Base-by-base conservation (phyloP, 2,329 filamentous ascomycete species). In the Ascochyta fabae region DNA sequence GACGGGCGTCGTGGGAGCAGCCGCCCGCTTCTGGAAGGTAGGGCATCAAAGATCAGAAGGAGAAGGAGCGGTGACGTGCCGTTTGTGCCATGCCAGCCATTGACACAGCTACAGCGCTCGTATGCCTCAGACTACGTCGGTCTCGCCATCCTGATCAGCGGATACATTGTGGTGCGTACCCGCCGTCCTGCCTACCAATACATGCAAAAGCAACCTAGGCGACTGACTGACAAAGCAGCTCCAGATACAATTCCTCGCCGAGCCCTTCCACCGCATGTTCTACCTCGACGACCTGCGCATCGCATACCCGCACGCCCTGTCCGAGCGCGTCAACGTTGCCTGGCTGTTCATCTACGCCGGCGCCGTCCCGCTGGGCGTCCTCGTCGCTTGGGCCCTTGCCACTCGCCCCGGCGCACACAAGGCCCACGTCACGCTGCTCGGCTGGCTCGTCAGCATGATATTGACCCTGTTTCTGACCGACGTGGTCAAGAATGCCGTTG, bases 201-300 rank as follows among this genome's bases (percentile, higher is more conserved):
- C 0, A 8, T 15, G 26, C 16, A 16, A 16, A 16, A 16, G 16
- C 22, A 3, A 8, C 16, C 3, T 34, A 9, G 9, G 3, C 13
- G 22, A 36, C 57, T 64, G 24, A 68, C 56, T 64, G 24, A 68
- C 56, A 38, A 45, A 52, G 40, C 43, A 59, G 43, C 36, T 38
- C 38, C 70, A 91, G 84, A 81, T 91, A 39, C 82, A 86, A 75
- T 79, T 90, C 66, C 81, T 89, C 62, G 83, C 91, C 66, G 87
- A 88, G 58, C 95, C 95, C 0, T 98, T 98, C 74, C 92, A 98
- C 75, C 92, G 91, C 77, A 90, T 97, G 86, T 98, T 99, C 79
- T 90, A 86, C 61, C 84, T 98, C 59, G 90, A 92, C 72, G 92
- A 98, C 73, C 83, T 90, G 23, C 81, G 86, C 45, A 92, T 98